Evolutionary conservation across 495 filamentous ascomycete species (phyloP).

Genomic region (Daldinia caldariorum): DNA sequence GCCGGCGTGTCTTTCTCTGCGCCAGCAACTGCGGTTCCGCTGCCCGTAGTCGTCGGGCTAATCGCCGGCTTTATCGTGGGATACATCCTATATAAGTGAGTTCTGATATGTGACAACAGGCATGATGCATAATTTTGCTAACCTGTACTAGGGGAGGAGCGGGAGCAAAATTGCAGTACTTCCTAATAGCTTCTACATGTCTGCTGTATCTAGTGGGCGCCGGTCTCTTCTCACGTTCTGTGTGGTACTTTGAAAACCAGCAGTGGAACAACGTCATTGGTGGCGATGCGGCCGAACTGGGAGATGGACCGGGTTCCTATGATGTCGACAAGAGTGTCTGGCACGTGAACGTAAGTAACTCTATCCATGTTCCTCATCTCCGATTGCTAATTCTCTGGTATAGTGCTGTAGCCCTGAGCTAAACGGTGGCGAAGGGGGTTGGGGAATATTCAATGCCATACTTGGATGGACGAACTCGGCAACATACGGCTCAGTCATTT

Average conservation of each 20-base stretch:
- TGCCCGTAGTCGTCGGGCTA: slow-evolving; percentile 76
- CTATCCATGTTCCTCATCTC: background rate
- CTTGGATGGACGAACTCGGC: slow-evolving; percentile 91
- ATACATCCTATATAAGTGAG: slow-evolving; percentile 81
- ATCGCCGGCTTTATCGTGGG: slow-evolving; percentile 70
- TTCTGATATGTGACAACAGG: slow-evolving; percentile 11
- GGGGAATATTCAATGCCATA: slow-evolving; percentile 89
- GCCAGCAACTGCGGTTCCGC: slow-evolving; percentile 76
- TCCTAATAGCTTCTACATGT: slow-evolving; percentile 83
- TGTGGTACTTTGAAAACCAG: slow-evolving; percentile 76
- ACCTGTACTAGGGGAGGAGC: slow-evolving; percentile 55
- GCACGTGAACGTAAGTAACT: slow-evolving; percentile 80
- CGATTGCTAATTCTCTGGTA: slow-evolving; percentile 1
- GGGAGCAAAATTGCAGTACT: slow-evolving; percentile 74
- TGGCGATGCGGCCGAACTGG: slow-evolving; percentile 77
- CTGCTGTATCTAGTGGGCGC: slow-evolving; percentile 88
- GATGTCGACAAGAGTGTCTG: slow-evolving; percentile 86
- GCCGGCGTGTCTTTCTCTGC: slow-evolving; percentile 81
- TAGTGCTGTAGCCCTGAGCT: slow-evolving; percentile 79
- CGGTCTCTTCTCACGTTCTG: slow-evolving; percentile 78
- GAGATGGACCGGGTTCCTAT: slow-evolving; percentile 85
- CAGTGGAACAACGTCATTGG: slow-evolving; percentile 74
- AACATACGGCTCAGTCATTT: slow-evolving; percentile 82
- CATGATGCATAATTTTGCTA: slow-evolving; percentile 18
- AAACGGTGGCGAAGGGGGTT: slow-evolving; percentile 80